Percentiles rank a stretch among this genome's conserved stretches.
These are phyloP conservation scores for Lentinula lateritia DNA, from an alignment of 768 basidiomycete genomes.

Conservation along the genomic window DNA sequence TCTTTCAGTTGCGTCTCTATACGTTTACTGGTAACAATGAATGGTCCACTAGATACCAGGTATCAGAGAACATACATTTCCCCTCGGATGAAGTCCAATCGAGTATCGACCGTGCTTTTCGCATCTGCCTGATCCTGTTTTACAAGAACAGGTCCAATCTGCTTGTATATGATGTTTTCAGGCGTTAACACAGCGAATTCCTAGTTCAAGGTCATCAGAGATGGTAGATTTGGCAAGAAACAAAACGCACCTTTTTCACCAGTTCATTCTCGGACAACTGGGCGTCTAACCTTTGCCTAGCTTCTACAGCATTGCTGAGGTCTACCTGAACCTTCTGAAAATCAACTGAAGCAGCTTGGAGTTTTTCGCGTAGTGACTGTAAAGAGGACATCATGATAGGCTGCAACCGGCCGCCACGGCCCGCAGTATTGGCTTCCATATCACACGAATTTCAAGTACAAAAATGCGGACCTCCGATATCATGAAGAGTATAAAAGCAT, in stretches of 20 bases:
- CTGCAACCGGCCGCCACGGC: not conserved
- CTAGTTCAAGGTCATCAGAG: constrained; percentile 31
- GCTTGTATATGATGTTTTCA: constrained; percentile 83
- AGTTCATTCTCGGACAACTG: constrained; percentile 89
- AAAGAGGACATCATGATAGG: constrained; percentile 21
- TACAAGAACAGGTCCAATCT: constrained; percentile 85
- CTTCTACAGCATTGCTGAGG: constrained; percentile 67
- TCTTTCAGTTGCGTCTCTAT: constrained; percentile 82
- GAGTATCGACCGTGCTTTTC: constrained; percentile 81
- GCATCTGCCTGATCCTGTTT: constrained; percentile 88
- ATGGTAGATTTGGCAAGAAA: not conserved
- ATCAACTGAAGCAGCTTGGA: constrained; percentile 67
- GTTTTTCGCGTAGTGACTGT: constrained; percentile 38
- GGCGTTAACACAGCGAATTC: constrained; percentile 75
- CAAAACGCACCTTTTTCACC: constrained; percentile 69
- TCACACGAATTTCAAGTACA: not conserved
- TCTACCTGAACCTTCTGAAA: constrained; percentile 82
- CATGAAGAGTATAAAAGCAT: not conserved
- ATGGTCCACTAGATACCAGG: constrained; percentile 11
- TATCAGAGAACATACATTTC: constrained; percentile 65
- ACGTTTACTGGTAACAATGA: constrained; percentile 46
- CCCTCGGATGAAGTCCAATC: constrained; percentile 79
- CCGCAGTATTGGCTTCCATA: not conserved
- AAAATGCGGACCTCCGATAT: not conserved
- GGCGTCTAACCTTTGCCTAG: constrained; percentile 81